phyloP scores from a whole-genome alignment of 345 rosid genomes.

The Cochlearia excelsa region DNA sequence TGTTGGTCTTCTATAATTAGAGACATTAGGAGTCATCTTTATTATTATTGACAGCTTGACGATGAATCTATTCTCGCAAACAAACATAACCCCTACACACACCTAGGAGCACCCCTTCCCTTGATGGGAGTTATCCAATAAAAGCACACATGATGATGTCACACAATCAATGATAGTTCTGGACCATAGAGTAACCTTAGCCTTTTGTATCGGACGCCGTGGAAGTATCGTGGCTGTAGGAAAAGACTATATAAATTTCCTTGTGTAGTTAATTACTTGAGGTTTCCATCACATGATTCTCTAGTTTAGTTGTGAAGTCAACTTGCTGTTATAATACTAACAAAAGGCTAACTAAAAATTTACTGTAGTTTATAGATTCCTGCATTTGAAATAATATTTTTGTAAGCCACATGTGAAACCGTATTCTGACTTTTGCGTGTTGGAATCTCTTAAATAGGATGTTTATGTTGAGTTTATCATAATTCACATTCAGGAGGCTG shows the following conservation, averaged over 20 bases:
- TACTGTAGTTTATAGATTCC: conserved; percentile 31
- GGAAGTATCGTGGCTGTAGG: background rate
- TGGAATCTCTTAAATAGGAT: conserved; percentile 86
- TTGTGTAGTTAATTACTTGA: conserved; percentile 5
- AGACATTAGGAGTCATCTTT: conserved; percentile 3
- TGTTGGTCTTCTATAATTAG: conserved; percentile 17
- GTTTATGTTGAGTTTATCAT: conserved; percentile 73
- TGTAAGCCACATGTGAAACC: conserved; percentile 39
- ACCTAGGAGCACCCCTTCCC: no score
- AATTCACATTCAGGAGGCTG: conserved; percentile 69
- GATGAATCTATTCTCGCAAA: no score
- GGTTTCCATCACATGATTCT: conserved; percentile 8
- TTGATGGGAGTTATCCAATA: no score
- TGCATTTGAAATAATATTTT: conserved; percentile 42
- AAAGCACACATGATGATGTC: no score
- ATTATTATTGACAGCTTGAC: background rate
- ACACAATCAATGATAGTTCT: no score
- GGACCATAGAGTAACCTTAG: no score
- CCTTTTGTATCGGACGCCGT: no score
- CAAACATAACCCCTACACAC: no score
- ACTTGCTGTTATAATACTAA: background rate
- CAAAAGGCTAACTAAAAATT: conserved; percentile 6
- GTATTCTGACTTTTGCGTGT: conserved; percentile 55
- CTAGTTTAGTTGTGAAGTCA: conserved; percentile 9
- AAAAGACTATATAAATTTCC: background rate